phyloP scores from a whole-genome alignment of 2,329 filamentous ascomycete species.

The Neurospora sp. region DNA sequence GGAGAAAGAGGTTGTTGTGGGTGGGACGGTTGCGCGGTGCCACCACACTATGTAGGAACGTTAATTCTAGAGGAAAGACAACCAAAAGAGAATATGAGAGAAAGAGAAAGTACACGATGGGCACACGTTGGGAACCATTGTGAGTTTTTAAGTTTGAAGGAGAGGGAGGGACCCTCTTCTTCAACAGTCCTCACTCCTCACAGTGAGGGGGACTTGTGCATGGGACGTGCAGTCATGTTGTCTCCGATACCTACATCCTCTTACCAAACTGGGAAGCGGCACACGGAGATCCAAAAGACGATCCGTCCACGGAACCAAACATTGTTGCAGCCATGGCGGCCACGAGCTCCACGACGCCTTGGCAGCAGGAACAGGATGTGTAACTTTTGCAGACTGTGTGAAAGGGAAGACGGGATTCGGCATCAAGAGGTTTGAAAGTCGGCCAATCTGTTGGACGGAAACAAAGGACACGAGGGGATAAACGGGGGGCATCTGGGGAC shows the following conservation, averaged over 20 bases:
- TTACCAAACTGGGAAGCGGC: not conserved
- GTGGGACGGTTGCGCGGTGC: not conserved
- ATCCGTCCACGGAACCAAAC: conserved; percentile 1
- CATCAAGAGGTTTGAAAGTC: not conserved
- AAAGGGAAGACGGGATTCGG: not conserved
- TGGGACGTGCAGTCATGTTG: not conserved
- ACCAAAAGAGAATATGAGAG: not conserved
- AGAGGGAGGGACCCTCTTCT: not conserved
- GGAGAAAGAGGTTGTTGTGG: not conserved
- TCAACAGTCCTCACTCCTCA: not conserved
- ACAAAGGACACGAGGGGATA: not conserved
- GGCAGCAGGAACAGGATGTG: not conserved
- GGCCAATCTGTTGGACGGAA: not conserved
- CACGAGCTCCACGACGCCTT: conserved; percentile 16
- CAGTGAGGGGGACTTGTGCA: not conserved
- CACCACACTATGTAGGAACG: not conserved
- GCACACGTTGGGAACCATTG: not conserved
- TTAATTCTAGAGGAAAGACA: not conserved
- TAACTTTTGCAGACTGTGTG: not conserved
- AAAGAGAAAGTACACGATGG: not conserved
- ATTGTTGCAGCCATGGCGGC: conserved; percentile 17
- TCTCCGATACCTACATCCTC: not conserved
- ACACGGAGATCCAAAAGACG: not conserved
- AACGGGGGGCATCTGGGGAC: not conserved
- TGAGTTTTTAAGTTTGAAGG: not conserved